Evolutionary conservation across 1,139 yeast species (phyloP), one percentile per base, ranked within the genome.

Genomic region (Fermentozyma sake): DNA sequence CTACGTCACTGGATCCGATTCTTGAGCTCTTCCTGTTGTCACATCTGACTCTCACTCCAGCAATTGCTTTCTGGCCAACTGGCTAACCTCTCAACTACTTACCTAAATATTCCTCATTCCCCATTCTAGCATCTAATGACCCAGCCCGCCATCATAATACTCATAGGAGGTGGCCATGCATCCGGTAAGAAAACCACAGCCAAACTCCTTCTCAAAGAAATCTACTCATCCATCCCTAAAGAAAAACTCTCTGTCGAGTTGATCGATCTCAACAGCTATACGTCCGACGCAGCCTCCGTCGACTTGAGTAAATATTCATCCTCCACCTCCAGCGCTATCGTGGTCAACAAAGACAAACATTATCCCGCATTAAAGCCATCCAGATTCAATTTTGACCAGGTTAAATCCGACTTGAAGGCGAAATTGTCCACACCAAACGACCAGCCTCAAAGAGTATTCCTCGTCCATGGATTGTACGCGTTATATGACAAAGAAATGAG

Each of bases 381-480:
- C 1, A 41, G 72, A 14, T 67, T 57, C 38, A 52, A 61, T 31
- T 66, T 65, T 32, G 52, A 31, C 13, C 26, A 40, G 14, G 39
- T 65, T 27, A 43, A 39, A 24, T 22, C 31, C 8, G 42, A 45
- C 18, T 27, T 55, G n/a, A 9, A 18, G 9, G 37, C 42, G 14
- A 27, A 37, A 18, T 12, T 32, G n/a, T 34, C 31, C 13, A 20
- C 39, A 3, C 24, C 35, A 3, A 24, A 15, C 7, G 31, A 31
- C 2, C 28, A 35, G 7, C 37, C 42, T 1, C 55, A 48, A 16
- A 66, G 58, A 36, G 62, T 84, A 7, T 54, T 78, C 8, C 56
- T 87, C 7, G 71, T 86, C 2, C 81, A 80, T 49, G 96, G 97
- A 0, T 61, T 82, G 18, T 87, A 87, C 48, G 93, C 95, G 0